Base-by-base conservation (phyloP, 2,329 filamentous ascomycete species). In the Trichocomaceae sp. region DNA sequence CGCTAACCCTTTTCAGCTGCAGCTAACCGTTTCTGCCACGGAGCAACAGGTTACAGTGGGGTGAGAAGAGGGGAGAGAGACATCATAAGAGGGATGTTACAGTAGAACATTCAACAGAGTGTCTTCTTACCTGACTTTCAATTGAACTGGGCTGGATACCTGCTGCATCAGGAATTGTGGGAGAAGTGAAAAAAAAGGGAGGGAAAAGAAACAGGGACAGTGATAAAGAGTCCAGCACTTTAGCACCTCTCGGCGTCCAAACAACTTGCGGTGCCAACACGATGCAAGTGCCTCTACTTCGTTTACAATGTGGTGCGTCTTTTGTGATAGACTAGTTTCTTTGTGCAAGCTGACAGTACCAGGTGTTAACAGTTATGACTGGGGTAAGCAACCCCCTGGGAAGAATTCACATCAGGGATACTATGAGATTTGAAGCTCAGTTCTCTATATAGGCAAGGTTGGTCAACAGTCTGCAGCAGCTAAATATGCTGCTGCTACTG, bases 311-410 rank as follows among this genome's bases (percentile, higher is more conserved):
- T 62, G 82, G 83, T 85, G 71, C 63, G 71, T 63, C 22, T 20
- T 4, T 26, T 17, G 6, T 20, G 17, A 3, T 20, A 22, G 12
- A 26, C 23, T 22, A 15, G 10, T 29, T 12, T 23, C 5, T 49
- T 39, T 39, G 12, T 52, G 7, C 39, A 20, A 22, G 35, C 44
- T 53, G 23, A 41, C 17, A 51, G 55, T 35, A 35, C 31, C 47
- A 86, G 93, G 92, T 67, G 90, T 95, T 68, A 97, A 97, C 74
- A 96, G 91, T 73, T 99, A 99, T 71, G 93, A 96, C 77, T 99
- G 93, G 93, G 93, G 83, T 84, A 73, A 62, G 76, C 58, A 62
- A 53, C 59, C 64, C 71, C 59, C 68, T 64, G 58, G 56, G 55
- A 47, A 60, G 56, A n/a, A 61, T 44, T 31, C 12, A 35, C 15